Base-by-base conservation (phyloP, 768 basidiomycete species). In the Tulasnella sp. region DNA sequence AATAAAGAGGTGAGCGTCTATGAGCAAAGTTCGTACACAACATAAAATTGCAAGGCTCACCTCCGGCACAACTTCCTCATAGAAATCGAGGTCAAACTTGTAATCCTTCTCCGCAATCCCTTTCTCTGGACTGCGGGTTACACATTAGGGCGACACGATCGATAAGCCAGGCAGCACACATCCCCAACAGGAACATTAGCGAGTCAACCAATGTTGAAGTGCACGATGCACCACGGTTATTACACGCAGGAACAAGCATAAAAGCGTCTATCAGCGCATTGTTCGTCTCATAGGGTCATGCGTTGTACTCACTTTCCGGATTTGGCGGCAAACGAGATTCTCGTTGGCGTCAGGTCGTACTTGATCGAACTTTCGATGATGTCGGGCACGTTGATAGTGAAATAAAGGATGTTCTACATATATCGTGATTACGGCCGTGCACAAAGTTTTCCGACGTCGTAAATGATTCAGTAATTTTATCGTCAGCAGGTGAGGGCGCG, bases 341-440 rank as follows among this genome's bases (percentile, higher is more conserved):
- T 69, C 0, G 79, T 78, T 2, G 82, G 59, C 2, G 77, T 78
- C 29, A 90, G 68, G 4, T 74, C 66, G 68, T 77, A 86, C 43
- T 77, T 62, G n/a, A 91, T 68, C n/a, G 77, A 74, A 3, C 67
- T 61, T 58, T 75, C 69, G 59, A 74, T 64, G 69, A 91, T 81
- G 65, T 91, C 78, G 5, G 87, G 83, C 34, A 91, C 74, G 68
- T 90, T 90, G 54, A 91, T 70, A 7, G 92, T 92, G 65, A 94
- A 68, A 69, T 77, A 92, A 66, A 97, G 67, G 72, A 90, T 65
- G 70, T 96, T 96, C 92, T 94, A 61, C n/a, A 39, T 23, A 6
- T 11, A 57, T n/a, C 42, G 19, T 41, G 6, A 48, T 59, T 25
- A 21, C 41, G 59, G 11, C 36, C 11, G 11, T 39, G 11, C 11